Percentiles rank a stretch among this genome's conserved stretches.
Conservation (phyloP, 2,329 filamentous ascomycete genomes). For the Apiospora arundinis region DNA sequence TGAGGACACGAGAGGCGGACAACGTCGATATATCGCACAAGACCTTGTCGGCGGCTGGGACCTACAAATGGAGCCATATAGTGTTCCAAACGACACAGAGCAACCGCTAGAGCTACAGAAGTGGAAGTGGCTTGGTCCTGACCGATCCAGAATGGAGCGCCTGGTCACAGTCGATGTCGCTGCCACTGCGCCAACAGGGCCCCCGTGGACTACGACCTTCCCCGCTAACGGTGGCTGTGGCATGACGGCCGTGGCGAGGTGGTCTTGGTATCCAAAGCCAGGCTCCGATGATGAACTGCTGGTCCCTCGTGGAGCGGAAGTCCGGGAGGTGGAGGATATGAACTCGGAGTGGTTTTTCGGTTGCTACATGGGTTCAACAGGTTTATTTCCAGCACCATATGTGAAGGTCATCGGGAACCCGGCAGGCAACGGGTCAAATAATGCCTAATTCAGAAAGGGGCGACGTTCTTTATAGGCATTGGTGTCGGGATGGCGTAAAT, state of each 20-base stretch:
- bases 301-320: slow-evolving; percentile 84
- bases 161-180: slow-evolving; percentile 60
- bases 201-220: slow-evolving; percentile 50
- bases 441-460: background rate
- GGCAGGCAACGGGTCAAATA: slow-evolving; percentile 4
- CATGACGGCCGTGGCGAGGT: slow-evolving; percentile 67
- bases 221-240: slow-evolving; percentile 81
- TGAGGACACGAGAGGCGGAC: slow-evolving; percentile 69
- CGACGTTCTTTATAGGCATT: background rate
- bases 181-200: slow-evolving; percentile 46
- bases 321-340: slow-evolving; percentile 83
- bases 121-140: slow-evolving; percentile 57
- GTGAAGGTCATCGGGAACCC: slow-evolving; percentile 56
- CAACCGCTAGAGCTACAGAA: slow-evolving; percentile 47
- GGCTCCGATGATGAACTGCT: slow-evolving; percentile 75
- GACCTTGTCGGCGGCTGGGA: slow-evolving; percentile 81
- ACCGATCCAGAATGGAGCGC: slow-evolving; percentile 48
- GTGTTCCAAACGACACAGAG: slow-evolving; percentile 38
- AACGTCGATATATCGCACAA: slow-evolving; percentile 69
- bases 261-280: slow-evolving; percentile 77
- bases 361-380: slow-evolving; percentile 79
- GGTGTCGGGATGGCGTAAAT: background rate
- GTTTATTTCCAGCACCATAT: slow-evolving; percentile 82
- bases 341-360: slow-evolving; percentile 93
- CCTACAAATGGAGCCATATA: slow-evolving; percentile 64